Evolutionary conservation across 352 stramenopile species (phyloP).

Genomic region (Pythium phragmitis): DNA sequence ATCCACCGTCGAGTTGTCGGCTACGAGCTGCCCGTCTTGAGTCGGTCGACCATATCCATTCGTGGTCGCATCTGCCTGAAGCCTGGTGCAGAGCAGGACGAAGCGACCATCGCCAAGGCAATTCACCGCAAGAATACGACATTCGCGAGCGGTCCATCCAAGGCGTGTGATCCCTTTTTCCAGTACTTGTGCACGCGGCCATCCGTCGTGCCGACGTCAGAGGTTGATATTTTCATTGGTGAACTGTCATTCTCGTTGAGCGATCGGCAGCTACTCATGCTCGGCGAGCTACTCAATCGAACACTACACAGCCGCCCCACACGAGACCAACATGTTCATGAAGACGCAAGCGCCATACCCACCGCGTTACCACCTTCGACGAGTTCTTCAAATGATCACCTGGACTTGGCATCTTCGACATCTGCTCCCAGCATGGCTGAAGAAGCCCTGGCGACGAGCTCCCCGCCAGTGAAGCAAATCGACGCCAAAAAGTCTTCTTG

Average conservation of each 20-base stretch:
- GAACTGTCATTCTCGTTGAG: conserved; percentile 79
- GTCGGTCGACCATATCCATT: conserved; percentile 62
- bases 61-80: conserved; percentile 56
- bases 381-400: not conserved
- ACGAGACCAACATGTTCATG: not conserved
- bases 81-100: conserved; percentile 24
- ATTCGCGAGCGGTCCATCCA: conserved; percentile 38
- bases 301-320: conserved; percentile 6
- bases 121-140: conserved; percentile 15
- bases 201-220: conserved; percentile 45
- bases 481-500: conserved; percentile 37
- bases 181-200: conserved; percentile 56
- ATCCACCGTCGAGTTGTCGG: conserved; percentile 73
- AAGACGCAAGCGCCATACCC: not conserved
- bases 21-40: conserved; percentile 80
- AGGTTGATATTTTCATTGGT: conserved; percentile 69
- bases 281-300: conserved; percentile 49
- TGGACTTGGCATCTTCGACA: not conserved
- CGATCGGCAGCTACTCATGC: conserved; percentile 79
- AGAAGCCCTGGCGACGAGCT: not conserved
- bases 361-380: not conserved
- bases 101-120: conserved; percentile 18
- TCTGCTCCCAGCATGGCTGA: not conserved
- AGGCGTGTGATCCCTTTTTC: conserved; percentile 65
- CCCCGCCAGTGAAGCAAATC: not conserved